Evolutionary conservation across 2,329 filamentous ascomycete genomes (phyloP), one percentile per base, ranked within the genome.

Genomic region (Colletotrichum karsti): DNA sequence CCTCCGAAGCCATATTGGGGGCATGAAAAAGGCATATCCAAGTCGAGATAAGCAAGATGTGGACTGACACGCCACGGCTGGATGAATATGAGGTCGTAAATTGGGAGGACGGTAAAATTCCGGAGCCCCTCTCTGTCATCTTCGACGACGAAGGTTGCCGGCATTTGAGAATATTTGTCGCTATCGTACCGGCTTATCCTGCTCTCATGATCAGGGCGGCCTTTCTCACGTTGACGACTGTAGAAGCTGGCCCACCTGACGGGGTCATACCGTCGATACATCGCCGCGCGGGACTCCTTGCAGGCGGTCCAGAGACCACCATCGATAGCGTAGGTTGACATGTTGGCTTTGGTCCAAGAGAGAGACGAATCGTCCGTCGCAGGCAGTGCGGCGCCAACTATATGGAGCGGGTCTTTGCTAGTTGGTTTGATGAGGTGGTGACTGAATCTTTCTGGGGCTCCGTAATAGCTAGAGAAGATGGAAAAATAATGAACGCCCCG

Each of bases 31-130:
- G 48, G 48, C 13, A 35, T 26, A 3, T 26, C 1, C 2, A 5
- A 1, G 20, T 0, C 0, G 1, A 61, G 35, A 1, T 1, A 1
- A 0, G 1, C 0, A 3, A 42, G 33, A 1, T 26, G 1, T 7
- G 6, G 10, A 3, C 8, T 2, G 2, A 7, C 10, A 7, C 1
- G 0, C 1, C 3, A 2, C 13, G 35, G 24, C 18, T 42, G 1
- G 0, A 54, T 18, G 20, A 42, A 12, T 3, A 62, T 2, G 9
- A 62, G 37, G 15, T 62, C 48, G 18, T 42, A 18, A 0, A 22
- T 2, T 1, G 58, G 13, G 1, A 55, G 20, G 5, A 54, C 12
- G 3, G 37, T 44, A 7, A 62, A 28, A 13, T n/a, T 44, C 9
- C 44, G 48, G 5, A 4, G 35, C 8, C 18, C 8, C 5, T 33